A percentile compares a stretch with the other conserved stretches of the same genome.
phyloP scores from a whole-genome alignment of 257 asterid species.

The Henckelia pumila region DNA sequence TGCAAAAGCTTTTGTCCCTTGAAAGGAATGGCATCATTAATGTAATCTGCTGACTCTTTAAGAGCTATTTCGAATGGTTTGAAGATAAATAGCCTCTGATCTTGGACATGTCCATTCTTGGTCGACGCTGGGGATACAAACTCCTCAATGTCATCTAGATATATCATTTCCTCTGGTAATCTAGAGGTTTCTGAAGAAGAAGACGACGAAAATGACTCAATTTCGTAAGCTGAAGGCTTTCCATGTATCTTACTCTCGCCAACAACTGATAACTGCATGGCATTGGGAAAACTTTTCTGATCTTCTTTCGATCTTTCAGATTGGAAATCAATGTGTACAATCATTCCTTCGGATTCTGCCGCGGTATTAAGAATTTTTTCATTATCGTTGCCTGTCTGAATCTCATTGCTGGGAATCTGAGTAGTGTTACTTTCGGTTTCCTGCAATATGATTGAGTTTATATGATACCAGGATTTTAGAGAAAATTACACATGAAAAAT shows the following conservation, averaged over 20 bases:
- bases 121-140: conserved; percentile 39
- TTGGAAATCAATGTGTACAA: conserved; percentile 22
- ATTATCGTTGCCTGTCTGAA: neutral
- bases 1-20: neutral
- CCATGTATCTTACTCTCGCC: neutral
- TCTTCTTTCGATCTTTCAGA: conserved; percentile 16
- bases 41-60: conserved; percentile 2
- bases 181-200: conserved; percentile 40
- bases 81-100: conserved; percentile 69
- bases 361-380: conserved; percentile 12
- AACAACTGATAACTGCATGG: conserved; percentile 1
- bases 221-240: conserved; percentile 4
- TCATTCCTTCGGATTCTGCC: conserved; percentile 19
- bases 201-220: neutral
- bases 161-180: conserved; percentile 42
- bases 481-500: too few species aligned
- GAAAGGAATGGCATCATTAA: neutral
- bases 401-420: conserved; percentile 11
- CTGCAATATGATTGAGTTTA: conserved; percentile 21
- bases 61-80: conserved; percentile 31
- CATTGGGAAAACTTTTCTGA: neutral
- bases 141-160: conserved; percentile 70
- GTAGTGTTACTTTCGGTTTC: conserved; percentile 19
- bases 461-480: neutral
- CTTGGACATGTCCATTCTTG: conserved; percentile 38